A percentile compares a stretch with the other conserved stretches of the same genome.
phyloP scores from a whole-genome alignment of 2,329 filamentous ascomycete genomes.

The Cyphellophora europaea region DNA sequence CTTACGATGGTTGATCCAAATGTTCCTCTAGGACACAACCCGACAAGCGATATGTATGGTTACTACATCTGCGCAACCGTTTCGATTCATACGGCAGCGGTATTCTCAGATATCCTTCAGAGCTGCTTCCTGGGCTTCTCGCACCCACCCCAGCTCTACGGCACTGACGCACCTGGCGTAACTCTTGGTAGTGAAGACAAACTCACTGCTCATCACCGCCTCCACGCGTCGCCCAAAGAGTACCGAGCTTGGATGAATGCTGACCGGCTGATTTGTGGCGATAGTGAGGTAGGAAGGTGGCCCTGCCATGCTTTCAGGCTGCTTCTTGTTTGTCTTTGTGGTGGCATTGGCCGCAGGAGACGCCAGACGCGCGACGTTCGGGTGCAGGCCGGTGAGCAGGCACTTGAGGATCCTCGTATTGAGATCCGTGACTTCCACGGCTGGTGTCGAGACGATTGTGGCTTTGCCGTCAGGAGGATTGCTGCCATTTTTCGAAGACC shows the following conservation, averaged over 20 bases:
- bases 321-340: neutral
- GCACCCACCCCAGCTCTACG: slow-evolving; percentile 54
- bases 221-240: slow-evolving; percentile 17
- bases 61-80: too few species aligned
- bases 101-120: slow-evolving; percentile 8
- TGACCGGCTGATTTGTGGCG: slow-evolving; percentile 51
- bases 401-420: slow-evolving; percentile 45
- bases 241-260: slow-evolving; percentile 39
- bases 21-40: too few species aligned
- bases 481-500: neutral
- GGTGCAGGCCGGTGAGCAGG: slow-evolving; percentile 49
- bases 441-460: slow-evolving; percentile 48
- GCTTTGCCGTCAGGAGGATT: slow-evolving; percentile 37
- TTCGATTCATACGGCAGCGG: too few species aligned
- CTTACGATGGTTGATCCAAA: too few species aligned
- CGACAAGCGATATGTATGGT: too few species aligned
- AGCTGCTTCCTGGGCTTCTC: slow-evolving; percentile 35
- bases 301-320: slow-evolving; percentile 20
- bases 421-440: slow-evolving; percentile 27
- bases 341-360: slow-evolving; percentile 6
- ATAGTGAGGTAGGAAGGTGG: slow-evolving; percentile 47
- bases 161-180: slow-evolving; percentile 55
- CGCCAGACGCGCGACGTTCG: slow-evolving; percentile 44
- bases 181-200: slow-evolving; percentile 55
- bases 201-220: slow-evolving; percentile 57